Conservation (phyloP, 1,139 yeast genomes). For the Arxiozyma slooffiae region DNA sequence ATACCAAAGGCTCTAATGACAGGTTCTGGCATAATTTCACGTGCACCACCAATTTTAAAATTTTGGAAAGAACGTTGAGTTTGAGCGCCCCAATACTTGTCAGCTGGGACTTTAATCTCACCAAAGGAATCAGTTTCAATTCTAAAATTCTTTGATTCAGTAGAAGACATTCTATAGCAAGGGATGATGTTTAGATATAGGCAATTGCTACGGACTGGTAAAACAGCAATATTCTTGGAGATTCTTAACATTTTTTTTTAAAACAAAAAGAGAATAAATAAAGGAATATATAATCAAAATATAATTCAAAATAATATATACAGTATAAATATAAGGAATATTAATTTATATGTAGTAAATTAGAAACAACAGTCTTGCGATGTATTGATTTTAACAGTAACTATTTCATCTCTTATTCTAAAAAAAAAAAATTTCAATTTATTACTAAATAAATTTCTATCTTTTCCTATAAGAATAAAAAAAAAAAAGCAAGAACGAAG, state of each 20-base stretch:
- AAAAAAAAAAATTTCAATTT: no score
- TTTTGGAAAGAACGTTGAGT: constrained; percentile 89
- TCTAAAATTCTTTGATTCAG: constrained; percentile 34
- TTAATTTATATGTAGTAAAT: not conserved
- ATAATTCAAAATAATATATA: no score
- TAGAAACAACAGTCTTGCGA: not conserved
- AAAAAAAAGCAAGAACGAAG: no score
- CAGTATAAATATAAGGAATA: not conserved
- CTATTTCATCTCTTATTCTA: not conserved
- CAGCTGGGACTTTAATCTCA: constrained; percentile 77
- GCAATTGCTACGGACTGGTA: not conserved
- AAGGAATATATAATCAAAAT: no score
- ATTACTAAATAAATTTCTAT: no score
- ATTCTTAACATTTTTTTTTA: not conserved
- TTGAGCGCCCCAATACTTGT: constrained; percentile 96
- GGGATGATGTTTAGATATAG: not conserved
- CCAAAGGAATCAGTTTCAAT: constrained; percentile 94
- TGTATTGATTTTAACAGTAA: not conserved
- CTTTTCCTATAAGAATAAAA: no score
- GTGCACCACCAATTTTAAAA: constrained; percentile 89
- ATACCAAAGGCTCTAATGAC: constrained; percentile 86
- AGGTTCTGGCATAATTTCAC: constrained; percentile 88
- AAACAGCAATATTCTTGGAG: not conserved
- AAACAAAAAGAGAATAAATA: not conserved
- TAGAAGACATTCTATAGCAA: constrained; percentile 1